These are phyloP conservation scores for Beauveria sp. DNA, from an alignment of 2,329 filamentous ascomycete species.

Conservation along the genomic window DNA sequence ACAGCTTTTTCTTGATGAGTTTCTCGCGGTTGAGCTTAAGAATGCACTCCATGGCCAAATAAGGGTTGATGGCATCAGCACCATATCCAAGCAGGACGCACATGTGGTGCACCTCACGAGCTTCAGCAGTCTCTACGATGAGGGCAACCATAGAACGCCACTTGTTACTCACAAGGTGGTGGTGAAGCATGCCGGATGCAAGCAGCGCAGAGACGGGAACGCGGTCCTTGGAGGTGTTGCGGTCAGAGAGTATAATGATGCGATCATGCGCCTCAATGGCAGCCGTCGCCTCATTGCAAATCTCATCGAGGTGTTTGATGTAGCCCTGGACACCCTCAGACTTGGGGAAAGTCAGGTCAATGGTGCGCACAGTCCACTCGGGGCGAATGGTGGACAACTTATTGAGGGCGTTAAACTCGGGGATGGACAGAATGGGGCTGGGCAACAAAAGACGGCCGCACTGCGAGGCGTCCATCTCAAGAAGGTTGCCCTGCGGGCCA, in stretches of 20 bases:
- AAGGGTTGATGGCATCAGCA: constrained; percentile 89
- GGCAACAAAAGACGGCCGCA: constrained; percentile 79
- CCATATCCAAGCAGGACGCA: constrained; percentile 95
- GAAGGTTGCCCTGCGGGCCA: constrained; percentile 86
- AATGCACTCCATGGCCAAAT: constrained; percentile 93
- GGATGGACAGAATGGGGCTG: constrained; percentile 81
- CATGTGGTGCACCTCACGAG: constrained; percentile 97
- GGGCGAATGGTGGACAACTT: constrained; percentile 66
- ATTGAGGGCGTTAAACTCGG: constrained; percentile 82
- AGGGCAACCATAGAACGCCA: constrained; percentile 86
- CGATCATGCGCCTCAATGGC: constrained; percentile 78
- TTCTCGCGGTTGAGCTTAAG: constrained; percentile 93
- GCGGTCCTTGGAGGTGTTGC: constrained; percentile 72
- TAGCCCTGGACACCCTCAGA: constrained; percentile 75
- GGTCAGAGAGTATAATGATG: constrained; percentile 83
- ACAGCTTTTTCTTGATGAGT: constrained; percentile 82
- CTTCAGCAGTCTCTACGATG: constrained; percentile 86
- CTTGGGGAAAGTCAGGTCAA: constrained; percentile 92
- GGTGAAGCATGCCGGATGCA: constrained; percentile 88
- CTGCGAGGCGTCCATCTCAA: constrained; percentile 88
- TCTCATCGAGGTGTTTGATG: constrained; percentile 76
- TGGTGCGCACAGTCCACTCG: constrained; percentile 80
- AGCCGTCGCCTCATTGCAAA: constrained; percentile 76
- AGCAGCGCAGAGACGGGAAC: constrained; percentile 80
- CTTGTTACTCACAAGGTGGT: constrained; percentile 91